A percentile compares a stretch with the other conserved stretches of the same genome.
Evolutionary conservation across 2,329 filamentous ascomycete genomes (phyloP).

Genomic region (Pseudomassariella vexata): DNA sequence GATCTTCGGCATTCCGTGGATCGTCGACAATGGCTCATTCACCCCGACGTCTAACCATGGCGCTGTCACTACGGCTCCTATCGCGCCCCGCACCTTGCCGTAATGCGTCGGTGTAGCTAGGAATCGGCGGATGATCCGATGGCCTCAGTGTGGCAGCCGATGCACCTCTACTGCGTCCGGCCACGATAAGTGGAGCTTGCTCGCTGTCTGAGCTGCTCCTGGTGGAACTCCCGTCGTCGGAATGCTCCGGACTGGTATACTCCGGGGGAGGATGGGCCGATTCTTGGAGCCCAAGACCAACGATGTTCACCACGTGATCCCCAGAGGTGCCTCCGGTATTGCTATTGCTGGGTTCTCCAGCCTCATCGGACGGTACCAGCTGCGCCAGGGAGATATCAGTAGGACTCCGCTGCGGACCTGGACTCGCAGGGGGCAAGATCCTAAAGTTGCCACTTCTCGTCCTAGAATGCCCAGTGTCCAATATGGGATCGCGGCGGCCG

Average conservation of each 20-base stretch:
- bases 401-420: conserved; percentile 82
- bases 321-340: conserved; percentile 25
- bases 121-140: conserved; percentile 58
- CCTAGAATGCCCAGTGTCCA: conserved; percentile 62
- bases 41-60: conserved; percentile 16
- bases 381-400: conserved; percentile 95
- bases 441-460: conserved; percentile 75
- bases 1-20: too few relatives aligned
- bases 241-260: conserved; percentile 61
- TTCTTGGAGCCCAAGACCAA: conserved; percentile 46
- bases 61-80: conserved; percentile 34
- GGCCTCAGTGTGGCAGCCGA: conserved; percentile 38
- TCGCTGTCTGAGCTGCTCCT: conserved; percentile 55
- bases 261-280: conserved; percentile 62
- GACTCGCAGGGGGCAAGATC: conserved; percentile 71
- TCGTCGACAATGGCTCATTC: too few relatives aligned
- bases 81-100: conserved; percentile 44
- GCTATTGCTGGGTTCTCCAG: conserved; percentile 61
- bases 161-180: conserved; percentile 43
- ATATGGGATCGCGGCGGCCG: conserved; percentile 28
- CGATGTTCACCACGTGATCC: conserved; percentile 28
- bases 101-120: conserved; percentile 75
- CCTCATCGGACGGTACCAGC: conserved; percentile 64
- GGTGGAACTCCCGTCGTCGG: conserved; percentile 49
- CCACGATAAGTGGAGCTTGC: conserved; percentile 44